These are phyloP conservation scores for Marasmius tenuissimus DNA, from an alignment of 1,284 basidiomycete genomes.

Conservation along the genomic window DNA sequence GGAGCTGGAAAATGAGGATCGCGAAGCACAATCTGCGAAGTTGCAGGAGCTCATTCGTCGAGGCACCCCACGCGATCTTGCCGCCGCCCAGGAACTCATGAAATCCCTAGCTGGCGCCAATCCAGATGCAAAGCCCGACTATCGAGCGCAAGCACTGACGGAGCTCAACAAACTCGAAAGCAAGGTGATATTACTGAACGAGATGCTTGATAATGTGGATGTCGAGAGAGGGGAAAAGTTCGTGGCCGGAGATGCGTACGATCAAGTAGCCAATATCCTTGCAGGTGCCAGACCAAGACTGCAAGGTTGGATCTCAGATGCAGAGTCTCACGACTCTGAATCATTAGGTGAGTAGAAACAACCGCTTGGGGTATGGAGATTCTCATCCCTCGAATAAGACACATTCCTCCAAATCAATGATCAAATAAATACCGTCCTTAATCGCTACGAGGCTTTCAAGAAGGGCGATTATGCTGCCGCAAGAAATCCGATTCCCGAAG, in stretches of 20 bases:
- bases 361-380: not conserved
- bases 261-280: conserved; percentile 91
- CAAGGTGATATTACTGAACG: conserved; percentile 92
- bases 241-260: conserved; percentile 91
- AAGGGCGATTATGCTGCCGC: conserved; percentile 79
- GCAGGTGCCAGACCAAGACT: conserved; percentile 88
- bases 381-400: conserved; percentile 50
- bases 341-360: conserved; percentile 72
- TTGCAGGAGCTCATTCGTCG: conserved; percentile 96
- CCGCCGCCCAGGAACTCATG: conserved; percentile 97
- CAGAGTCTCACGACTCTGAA: conserved; percentile 78
- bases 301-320: conserved; percentile 98
- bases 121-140: conserved; percentile 92
- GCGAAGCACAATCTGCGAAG: conserved; percentile 94
- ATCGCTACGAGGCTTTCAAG: conserved; percentile 90
- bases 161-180: conserved; percentile 95
- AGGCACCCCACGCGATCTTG: conserved; percentile 93
- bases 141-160: conserved; percentile 83
- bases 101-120: conserved; percentile 94
- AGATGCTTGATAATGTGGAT: conserved; percentile 95
- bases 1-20: conserved; percentile 95
- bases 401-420: conserved; percentile 96
- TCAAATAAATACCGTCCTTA: conserved; percentile 91
- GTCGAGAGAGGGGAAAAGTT: conserved; percentile 67
- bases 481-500: conserved; percentile 62